phyloP scores from a whole-genome alignment of 805 yeast species.

The Lipomyces orientalis region DNA sequence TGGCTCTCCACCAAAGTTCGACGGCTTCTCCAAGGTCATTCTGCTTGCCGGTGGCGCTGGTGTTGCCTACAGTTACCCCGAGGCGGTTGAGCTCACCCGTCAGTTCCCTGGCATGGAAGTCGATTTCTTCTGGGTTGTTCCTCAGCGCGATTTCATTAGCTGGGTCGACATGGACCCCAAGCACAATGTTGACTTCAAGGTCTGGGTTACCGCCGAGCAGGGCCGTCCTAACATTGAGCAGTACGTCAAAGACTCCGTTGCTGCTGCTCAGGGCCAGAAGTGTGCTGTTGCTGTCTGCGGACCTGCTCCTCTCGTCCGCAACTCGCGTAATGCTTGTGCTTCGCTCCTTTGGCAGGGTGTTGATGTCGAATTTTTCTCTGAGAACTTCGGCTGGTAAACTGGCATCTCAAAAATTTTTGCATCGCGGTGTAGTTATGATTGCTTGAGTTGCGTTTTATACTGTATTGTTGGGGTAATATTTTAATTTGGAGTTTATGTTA shows the following conservation, averaged over 20 bases:
- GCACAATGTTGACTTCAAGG: slow-evolving; percentile 38
- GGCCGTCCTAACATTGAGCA: slow-evolving; percentile 43
- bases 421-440: not conserved
- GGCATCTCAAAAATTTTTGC: not conserved
- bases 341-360: slow-evolving; percentile 39
- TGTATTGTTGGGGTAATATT: not conserved
- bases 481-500: slow-evolving; percentile 6
- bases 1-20: slow-evolving; percentile 38
- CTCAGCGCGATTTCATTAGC: slow-evolving; percentile 38
- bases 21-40: slow-evolving; percentile 37
- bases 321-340: slow-evolving; percentile 41
- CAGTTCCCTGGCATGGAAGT: slow-evolving; percentile 32
- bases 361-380: slow-evolving; percentile 41
- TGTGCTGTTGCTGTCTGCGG: slow-evolving; percentile 44
- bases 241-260: slow-evolving; percentile 36
- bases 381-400: slow-evolving; percentile 44
- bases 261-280: slow-evolving; percentile 31
- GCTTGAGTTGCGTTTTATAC: not conserved
- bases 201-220: slow-evolving; percentile 44
- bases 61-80: slow-evolving; percentile 44
- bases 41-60: slow-evolving; percentile 47
- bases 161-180: slow-evolving; percentile 42
- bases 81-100: slow-evolving; percentile 35
- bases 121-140: slow-evolving; percentile 44
- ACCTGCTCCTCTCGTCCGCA: slow-evolving; percentile 42